Evolutionary conservation across 1,284 basidiomycete species (phyloP).

Genomic region (Hypsizygus ulmarius): DNA sequence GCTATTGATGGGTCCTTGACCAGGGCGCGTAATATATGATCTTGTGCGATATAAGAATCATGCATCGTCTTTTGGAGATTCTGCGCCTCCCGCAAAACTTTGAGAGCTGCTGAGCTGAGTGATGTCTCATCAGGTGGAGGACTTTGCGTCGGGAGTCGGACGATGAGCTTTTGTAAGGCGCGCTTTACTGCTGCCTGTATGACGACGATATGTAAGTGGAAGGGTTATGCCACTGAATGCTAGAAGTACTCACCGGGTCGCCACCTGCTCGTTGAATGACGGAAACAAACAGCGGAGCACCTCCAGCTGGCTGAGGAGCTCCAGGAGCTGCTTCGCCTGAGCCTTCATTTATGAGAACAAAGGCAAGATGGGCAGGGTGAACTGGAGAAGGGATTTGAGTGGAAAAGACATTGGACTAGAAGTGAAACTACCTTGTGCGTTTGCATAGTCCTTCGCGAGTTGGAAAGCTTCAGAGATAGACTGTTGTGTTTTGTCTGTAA

Average conservation of each 20-base stretch:
- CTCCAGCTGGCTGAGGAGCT: slow-evolving; percentile 22
- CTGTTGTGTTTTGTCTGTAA: slow-evolving; percentile 78
- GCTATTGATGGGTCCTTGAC: slow-evolving; percentile 70
- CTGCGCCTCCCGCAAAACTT: slow-evolving; percentile 80
- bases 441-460: slow-evolving; percentile 79
- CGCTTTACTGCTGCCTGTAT: slow-evolving; percentile 56
- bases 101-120: slow-evolving; percentile 58
- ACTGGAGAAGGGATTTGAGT: slow-evolving; percentile 38
- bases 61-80: slow-evolving; percentile 84
- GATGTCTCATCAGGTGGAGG: slow-evolving; percentile 82
- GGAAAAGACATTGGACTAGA: background rate
- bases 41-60: slow-evolving; percentile 92
- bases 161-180: slow-evolving; percentile 64
- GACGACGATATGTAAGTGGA: background rate
- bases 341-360: slow-evolving; percentile 69
- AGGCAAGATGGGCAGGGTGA: slow-evolving; percentile 75
- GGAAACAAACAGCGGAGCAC: slow-evolving; percentile 59
- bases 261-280: slow-evolving; percentile 79
- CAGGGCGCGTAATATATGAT: slow-evolving; percentile 61
- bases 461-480: slow-evolving; percentile 69
- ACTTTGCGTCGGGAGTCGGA: slow-evolving; percentile 78
- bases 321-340: slow-evolving; percentile 31
- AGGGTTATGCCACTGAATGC: slow-evolving; percentile 29
- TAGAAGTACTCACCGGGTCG: slow-evolving; percentile 55
- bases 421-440: slow-evolving; percentile 60